Conservation (phyloP, 768 basidiomycete species). For the Coprinopsis strossmayeri region DNA sequence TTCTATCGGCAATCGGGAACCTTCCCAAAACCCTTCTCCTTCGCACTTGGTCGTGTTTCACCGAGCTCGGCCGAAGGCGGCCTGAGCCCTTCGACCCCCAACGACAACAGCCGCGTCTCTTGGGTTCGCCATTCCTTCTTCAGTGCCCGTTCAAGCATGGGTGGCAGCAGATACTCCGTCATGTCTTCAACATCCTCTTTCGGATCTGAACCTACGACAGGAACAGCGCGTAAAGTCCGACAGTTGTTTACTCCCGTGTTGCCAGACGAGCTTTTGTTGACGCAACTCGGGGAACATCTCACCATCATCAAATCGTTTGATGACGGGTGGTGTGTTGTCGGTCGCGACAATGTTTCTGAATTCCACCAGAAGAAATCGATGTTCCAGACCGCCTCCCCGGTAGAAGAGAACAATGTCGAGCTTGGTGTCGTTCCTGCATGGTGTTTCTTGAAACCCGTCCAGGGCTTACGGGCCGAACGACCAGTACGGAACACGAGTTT, state of each 20-base stretch:
- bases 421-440: constrained; percentile 72
- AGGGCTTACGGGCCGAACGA: constrained; percentile 52
- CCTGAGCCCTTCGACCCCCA: constrained; percentile 12
- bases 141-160: constrained; percentile 17
- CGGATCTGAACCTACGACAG: constrained; percentile 24
- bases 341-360: constrained; percentile 36
- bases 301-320: constrained; percentile 62
- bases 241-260: constrained; percentile 65
- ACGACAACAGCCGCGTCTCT: constrained; percentile 16
- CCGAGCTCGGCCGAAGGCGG: constrained; percentile 15
- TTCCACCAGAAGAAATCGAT: constrained; percentile 29
- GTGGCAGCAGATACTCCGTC: constrained; percentile 33
- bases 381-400: constrained; percentile 26
- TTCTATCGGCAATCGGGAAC: constrained; percentile 37
- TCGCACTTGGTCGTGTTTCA: constrained; percentile 22
- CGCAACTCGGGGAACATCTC: constrained; percentile 49
- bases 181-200: constrained; percentile 28
- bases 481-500: constrained; percentile 59
- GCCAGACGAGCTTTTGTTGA: constrained; percentile 63
- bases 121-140: constrained; percentile 24
- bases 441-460: constrained; percentile 63
- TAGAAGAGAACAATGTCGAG: constrained; percentile 31
- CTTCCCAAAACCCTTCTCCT: constrained; percentile 36
- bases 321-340: constrained; percentile 78
- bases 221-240: constrained; percentile 46